Evolutionary conservation across 1,139 yeast genomes (phyloP).

Genomic region (Nakaseomyces glabratus): DNA sequence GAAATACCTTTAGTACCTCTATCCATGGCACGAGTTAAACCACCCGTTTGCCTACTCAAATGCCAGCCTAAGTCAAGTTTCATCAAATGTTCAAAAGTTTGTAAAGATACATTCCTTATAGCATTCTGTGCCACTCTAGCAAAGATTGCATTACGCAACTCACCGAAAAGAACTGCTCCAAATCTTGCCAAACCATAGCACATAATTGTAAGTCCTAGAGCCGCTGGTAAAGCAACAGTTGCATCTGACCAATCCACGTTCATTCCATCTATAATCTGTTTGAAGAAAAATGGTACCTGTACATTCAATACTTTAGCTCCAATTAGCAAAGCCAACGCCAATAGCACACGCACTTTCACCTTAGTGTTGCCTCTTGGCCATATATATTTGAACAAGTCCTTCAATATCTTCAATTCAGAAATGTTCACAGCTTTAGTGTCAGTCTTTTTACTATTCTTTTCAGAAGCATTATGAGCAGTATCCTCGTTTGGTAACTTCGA

Average conservation of each 20-base stretch:
- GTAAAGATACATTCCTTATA: slow-evolving; percentile 79
- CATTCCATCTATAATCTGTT: slow-evolving; percentile 83
- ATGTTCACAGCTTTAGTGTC: slow-evolving; percentile 25
- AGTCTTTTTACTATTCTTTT: neutral
- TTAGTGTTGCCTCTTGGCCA: slow-evolving; percentile 81
- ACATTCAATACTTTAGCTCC: slow-evolving; percentile 81
- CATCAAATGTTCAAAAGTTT: slow-evolving; percentile 76
- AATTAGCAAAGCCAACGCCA: slow-evolving; percentile 65
- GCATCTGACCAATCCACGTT: slow-evolving; percentile 74
- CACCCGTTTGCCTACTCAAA: slow-evolving; percentile 88
- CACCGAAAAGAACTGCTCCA: slow-evolving; percentile 92
- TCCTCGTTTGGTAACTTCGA: no score
- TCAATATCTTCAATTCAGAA: slow-evolving; percentile 53
- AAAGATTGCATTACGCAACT: slow-evolving; percentile 85
- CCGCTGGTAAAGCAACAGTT: slow-evolving; percentile 41
- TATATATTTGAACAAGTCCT: slow-evolving; percentile 58
- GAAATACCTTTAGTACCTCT: slow-evolving; percentile 97
- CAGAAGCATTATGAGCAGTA: no score
- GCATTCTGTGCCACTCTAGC: slow-evolving; percentile 96
- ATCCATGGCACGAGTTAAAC: slow-evolving; percentile 90
- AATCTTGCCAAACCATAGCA: slow-evolving; percentile 93
- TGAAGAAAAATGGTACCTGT: slow-evolving; percentile 92
- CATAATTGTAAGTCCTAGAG: slow-evolving; percentile 63
- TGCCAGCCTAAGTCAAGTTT: slow-evolving; percentile 86
- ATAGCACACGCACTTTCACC: slow-evolving; percentile 63